Evolutionary conservation across 2,329 filamentous ascomycete species (phyloP).

Genomic region (Botrytis pseudocinerea): DNA sequence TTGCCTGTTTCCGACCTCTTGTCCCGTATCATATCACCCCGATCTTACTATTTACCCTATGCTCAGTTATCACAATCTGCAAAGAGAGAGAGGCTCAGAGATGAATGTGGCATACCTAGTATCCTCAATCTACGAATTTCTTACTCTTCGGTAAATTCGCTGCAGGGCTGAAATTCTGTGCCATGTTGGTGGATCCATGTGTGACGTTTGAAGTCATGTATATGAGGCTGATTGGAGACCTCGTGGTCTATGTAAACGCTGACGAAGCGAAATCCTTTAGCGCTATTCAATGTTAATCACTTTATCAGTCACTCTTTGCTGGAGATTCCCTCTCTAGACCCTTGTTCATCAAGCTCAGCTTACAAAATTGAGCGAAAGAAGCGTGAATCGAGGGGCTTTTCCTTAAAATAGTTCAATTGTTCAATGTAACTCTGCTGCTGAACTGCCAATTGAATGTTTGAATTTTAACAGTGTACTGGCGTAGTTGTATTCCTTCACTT

Average conservation of each 20-base stretch:
- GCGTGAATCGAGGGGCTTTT: background rate
- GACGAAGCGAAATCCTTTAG: background rate
- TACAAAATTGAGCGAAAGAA: background rate
- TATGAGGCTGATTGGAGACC: background rate
- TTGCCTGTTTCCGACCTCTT: background rate
- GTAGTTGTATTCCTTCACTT: background rate
- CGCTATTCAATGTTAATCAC: background rate
- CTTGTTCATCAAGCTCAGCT: background rate
- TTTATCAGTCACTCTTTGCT: background rate
- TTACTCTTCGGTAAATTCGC: background rate
- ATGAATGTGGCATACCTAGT: background rate
- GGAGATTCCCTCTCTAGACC: background rate
- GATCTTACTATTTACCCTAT: background rate
- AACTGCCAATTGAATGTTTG: background rate
- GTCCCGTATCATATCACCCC: background rate
- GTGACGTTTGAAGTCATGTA: background rate
- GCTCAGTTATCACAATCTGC: background rate
- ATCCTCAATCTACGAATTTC: background rate
- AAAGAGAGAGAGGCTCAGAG: background rate
- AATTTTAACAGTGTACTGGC: background rate
- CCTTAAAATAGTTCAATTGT: no score
- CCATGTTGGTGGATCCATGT: background rate
- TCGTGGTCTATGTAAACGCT: background rate
- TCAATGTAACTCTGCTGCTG: background rate
- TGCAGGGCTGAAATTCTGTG: background rate